Base-by-base conservation (phyloP, 2,329 filamentous ascomycete species). In the Neofusicoccum sp. region DNA sequence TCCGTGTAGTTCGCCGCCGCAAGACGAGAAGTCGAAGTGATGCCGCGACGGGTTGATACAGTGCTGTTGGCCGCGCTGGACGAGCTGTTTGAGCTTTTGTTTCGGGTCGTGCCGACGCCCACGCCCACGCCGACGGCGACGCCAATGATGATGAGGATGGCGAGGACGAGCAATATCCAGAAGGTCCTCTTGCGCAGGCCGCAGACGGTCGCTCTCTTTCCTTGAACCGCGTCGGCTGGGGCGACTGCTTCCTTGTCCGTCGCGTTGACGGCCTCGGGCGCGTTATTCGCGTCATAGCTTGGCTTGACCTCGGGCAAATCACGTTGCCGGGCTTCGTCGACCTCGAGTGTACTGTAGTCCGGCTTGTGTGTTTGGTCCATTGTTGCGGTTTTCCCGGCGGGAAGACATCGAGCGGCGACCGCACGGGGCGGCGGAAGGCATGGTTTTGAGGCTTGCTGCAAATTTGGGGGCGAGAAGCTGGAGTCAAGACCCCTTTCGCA, bases 331-430 rank as follows among this genome's bases (percentile, higher is more conserved):
- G n/a, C 20, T 3, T 26, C 12, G 30, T 58, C 41, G 7, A 58
- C 54, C 20, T 58, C 54, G 7, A 58, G 40, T 3, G 54, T 58
- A n/a, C 41, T 58, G 30, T 58, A 58, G 3, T 26, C 24, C 14
- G 48, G 48, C 16, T 53, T 38, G n/a, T n/a, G n/a, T n/a, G n/a
- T n/a, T n/a, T n/a, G n/a, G n/a, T n/a, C n/a, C n/a, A n/a, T n/a
- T n/a, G n/a, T n/a, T n/a, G n/a, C n/a, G n/a, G n/a, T n/a, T n/a
- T n/a, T n/a, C n/a, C n/a, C n/a, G n/a, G n/a, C n/a, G n/a, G n/a
- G n/a, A n/a, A n/a, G n/a, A n/a, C n/a, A n/a, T n/a, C n/a, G n/a
- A n/a, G n/a, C n/a, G n/a, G n/a, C n/a, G n/a, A n/a, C n/a, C n/a
- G n/a, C n/a, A n/a, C n/a, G n/a, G n/a, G n/a, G n/a, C n/a, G n/a